Base-by-base conservation (phyloP, 164 flowering plant genomes). In the Umbellularia californica region DNA sequence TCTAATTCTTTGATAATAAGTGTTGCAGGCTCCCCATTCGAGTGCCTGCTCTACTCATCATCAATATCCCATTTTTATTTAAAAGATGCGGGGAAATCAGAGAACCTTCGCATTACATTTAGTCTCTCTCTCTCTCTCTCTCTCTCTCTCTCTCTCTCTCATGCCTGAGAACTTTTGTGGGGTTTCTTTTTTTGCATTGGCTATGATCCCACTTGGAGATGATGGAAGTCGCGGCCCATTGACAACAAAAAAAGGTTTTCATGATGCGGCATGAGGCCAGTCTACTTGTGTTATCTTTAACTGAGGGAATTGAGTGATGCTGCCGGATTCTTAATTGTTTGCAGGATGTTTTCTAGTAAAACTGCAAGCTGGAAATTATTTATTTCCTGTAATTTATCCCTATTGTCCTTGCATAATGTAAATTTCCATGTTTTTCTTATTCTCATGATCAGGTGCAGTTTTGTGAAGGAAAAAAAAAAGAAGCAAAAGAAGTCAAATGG, bases 1-100 rank as follows among this genome's bases (percentile, higher is more conserved):
- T 77, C 77, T 85, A 25, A 25, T 85, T 87, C 86, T 87, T 88
- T 85, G 82, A 74, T 52, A 85, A 85, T 85, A 83, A 82, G 68
- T 19, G 24, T 28, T 50, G 78, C 80, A 76, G 84, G 82, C 78
- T 77, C 78, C 84, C 80, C 75, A 79, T 76, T 79, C 55, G 83
- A 72, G 83, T 76, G 83, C 86, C 84, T 81, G 78, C 77, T 14
- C 60, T 67, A 11, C 66, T 68, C 35, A 65, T 28, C 70, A 14
- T 22, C 23, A 7, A 20, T 41, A 12, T 72, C n/a, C 51, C 41
- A n/a, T 12, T 41, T 63, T 60, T 12, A 22, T 25, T 66, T 65
- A 6, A 19, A 30, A 17, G 50, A 74, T 13, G n/a, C 17, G 7
- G 19, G 50, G 70, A 25, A 17, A 50, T 50, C 20, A 65, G 50